Percentiles rank a stretch among this genome's conserved stretches.
phyloP scores from a whole-genome alignment of 176 grass and related monocot species.

The Lolium perenne region DNA sequence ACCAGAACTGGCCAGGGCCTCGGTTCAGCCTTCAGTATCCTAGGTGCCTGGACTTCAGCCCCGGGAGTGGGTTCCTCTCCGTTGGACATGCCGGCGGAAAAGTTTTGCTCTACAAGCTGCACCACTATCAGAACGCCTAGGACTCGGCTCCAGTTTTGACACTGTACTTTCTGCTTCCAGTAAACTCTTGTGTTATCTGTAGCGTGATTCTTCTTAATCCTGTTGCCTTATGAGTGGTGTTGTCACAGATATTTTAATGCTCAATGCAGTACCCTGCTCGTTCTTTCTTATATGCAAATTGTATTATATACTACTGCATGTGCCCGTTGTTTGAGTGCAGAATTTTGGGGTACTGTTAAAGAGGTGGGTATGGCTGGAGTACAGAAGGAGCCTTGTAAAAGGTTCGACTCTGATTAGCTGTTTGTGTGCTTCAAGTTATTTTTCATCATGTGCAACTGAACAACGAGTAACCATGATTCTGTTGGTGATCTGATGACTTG shows the following conservation, averaged over 20 bases:
- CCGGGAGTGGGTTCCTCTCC: slow-evolving; percentile 66
- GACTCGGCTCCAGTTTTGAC: slow-evolving; percentile 26
- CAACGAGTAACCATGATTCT: neutral
- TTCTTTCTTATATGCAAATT: neutral
- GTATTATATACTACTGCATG: neutral
- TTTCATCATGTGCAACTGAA: neutral
- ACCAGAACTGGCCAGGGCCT: slow-evolving; percentile 76
- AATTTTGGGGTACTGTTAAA: neutral
- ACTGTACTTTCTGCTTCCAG: neutral
- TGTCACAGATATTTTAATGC: neutral
- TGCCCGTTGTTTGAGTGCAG: neutral
- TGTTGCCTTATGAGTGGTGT: neutral
- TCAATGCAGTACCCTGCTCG: neutral
- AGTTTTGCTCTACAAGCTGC: slow-evolving; percentile 81
- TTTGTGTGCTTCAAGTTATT: neutral
- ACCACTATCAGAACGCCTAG: slow-evolving; percentile 78
- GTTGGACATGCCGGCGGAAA: slow-evolving; percentile 66
- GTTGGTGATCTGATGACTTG: neutral
- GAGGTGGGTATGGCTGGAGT: neutral
- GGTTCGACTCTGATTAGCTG: no score
- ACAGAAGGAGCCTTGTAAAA: neutral
- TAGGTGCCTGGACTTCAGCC: slow-evolving; percentile 87
- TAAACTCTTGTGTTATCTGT: slow-evolving; percentile 16
- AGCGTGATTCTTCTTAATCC: neutral
- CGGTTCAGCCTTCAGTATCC: slow-evolving; percentile 61